Percentiles rank a stretch among this genome's conserved stretches.
Evolutionary conservation across 2,329 filamentous ascomycete genomes (phyloP).

Genomic region (Penicillium hordei): DNA sequence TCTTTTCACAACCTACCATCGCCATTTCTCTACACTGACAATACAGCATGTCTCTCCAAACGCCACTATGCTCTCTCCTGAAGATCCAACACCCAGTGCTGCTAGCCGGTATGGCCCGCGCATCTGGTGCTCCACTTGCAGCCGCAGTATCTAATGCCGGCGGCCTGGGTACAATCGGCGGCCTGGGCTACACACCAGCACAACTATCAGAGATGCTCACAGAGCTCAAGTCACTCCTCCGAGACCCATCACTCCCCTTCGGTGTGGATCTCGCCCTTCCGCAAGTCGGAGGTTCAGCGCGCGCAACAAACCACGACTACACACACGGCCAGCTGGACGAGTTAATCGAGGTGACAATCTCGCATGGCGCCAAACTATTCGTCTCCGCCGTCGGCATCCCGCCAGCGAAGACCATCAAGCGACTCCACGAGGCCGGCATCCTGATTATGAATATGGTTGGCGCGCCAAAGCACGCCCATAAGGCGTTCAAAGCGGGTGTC

Average conservation of each 20-base stretch:
- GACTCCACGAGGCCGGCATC: conserved; percentile 75
- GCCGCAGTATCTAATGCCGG: conserved; percentile 88
- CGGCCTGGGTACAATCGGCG: conserved; percentile 66
- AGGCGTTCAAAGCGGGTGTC: conserved; percentile 81
- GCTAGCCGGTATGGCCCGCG: conserved; percentile 90
- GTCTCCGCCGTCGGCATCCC: conserved; percentile 88
- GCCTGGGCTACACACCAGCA: conserved; percentile 69
- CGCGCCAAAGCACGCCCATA: conserved; percentile 84
- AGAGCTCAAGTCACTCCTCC: conserved; percentile 77
- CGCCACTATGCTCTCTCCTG: conserved; percentile 75
- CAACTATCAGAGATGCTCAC: conserved; percentile 76
- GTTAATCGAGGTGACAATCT: conserved; percentile 81
- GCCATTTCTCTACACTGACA: neutral
- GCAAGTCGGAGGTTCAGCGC: conserved; percentile 78
- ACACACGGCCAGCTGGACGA: conserved; percentile 85
- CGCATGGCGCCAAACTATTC: conserved; percentile 80
- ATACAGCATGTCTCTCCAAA: conserved; percentile 59
- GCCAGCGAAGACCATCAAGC: conserved; percentile 68
- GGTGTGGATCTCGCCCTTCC: conserved; percentile 90
- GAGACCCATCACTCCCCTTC: conserved; percentile 70
- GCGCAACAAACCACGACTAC: conserved; percentile 95
- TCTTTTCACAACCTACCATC: neutral
- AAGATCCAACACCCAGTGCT: conserved; percentile 85
- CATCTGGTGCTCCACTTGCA: conserved; percentile 73
- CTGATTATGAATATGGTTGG: conserved; percentile 98